Evolutionary conservation across 371 early-diverging fungal genomes (phyloP), one percentile per base, ranked within the genome.

Genomic region (Rhizopus sp.): DNA sequence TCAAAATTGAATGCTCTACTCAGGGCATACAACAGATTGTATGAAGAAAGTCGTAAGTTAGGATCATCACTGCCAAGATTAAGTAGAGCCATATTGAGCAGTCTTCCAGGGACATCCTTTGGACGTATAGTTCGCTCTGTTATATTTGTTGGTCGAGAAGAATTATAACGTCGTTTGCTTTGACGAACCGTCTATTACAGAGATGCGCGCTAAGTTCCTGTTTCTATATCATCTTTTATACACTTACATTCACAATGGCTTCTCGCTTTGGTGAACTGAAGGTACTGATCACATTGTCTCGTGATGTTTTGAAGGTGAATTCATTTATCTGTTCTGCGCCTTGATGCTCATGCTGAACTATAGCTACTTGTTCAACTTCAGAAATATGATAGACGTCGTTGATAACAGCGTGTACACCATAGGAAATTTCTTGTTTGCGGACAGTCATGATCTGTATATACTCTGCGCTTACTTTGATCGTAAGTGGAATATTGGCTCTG

Each of bases 361-460:
- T 57, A 32, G 73, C 66, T 41, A 91, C 76, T 51, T 94, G 93
- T 4, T 90, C 84, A 31, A 95, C 82, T 54, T 92, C 93, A 10
- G 91, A 82, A 30, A 94, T 88, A 64, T 90, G 91, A 66, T 81
- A 92, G 6, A 93, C 85, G 56, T 96, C 95, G 62, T 93, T 93
- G 42, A 90, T 80, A 40, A 84, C 70, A 10, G 91, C 78, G 47
- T 68, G 82, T 40, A 86, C 64, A 3, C 89, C 89, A 55, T 78
- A 70, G 31, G 93, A 58, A 10, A 85, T 63, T 32, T 85, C 85
- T 63, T 85, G 85, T 53, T 81, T 83, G 52, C 75, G 68, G 39
- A 69, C 73, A 30, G 83, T 79, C 39, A 77, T 83, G 10, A 96
- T 75, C 65, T 94, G 93, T 37, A 96, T 82, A 10, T 83, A 84